Conservation (phyloP, 345 rosid species). For the Pseudoturritis turrita region DNA sequence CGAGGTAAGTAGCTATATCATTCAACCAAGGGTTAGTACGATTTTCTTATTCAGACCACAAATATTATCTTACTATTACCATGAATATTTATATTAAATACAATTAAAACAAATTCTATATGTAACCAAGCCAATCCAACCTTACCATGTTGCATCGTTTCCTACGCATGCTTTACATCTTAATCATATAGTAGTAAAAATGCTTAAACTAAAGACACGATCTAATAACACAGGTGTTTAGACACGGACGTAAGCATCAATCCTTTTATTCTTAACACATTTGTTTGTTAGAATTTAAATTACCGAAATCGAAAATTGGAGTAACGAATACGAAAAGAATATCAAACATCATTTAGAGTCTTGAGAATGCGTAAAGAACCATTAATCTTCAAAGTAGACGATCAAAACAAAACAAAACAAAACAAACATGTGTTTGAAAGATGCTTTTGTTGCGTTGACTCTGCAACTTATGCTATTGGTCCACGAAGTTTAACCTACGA, state of each 20-base stretch:
- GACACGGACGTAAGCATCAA: constrained; percentile 1
- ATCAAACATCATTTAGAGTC: not conserved
- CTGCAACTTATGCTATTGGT: constrained; percentile 20
- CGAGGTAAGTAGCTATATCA: not conserved
- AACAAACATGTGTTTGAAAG: not conserved
- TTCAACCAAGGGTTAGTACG: no score
- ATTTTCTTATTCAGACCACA: not conserved
- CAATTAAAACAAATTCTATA: not conserved
- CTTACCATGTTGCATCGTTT: not conserved
- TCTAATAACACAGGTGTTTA: not conserved
- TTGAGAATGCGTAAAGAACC: constrained; percentile 11
- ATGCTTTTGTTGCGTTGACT: constrained; percentile 19
- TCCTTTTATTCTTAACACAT: not conserved
- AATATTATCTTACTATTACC: not conserved
- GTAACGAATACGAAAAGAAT: constrained; percentile 15
- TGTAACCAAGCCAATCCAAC: not conserved
- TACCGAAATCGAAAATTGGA: not conserved
- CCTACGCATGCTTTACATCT: no score
- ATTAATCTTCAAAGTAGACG: not conserved
- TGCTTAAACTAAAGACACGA: not conserved
- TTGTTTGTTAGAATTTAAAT: not conserved
- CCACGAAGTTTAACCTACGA: not conserved
- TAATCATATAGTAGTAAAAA: not conserved
- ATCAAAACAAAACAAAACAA: not conserved
- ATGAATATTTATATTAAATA: no score